These are phyloP conservation scores for Artemisia argyi DNA, from an alignment of 129 eudicot species.

Conservation along the genomic window DNA sequence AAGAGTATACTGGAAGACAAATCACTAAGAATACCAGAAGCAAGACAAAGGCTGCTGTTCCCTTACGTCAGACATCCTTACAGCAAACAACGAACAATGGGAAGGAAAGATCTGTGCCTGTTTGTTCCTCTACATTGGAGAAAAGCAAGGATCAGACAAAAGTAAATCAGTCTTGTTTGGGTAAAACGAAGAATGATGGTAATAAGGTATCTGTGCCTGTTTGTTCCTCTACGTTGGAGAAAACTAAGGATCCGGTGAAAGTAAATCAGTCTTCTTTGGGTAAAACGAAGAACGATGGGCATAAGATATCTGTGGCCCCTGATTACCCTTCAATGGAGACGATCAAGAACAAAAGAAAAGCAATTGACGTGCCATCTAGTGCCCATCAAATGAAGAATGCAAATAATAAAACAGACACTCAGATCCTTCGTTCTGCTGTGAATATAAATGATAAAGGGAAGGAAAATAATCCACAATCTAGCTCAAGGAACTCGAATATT, in stretches of 20 bases:
- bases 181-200: constrained; percentile 20
- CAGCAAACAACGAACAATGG: not conserved
- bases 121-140: constrained; percentile 17
- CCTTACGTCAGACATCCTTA: constrained; percentile 11
- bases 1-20: not conserved
- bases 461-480: constrained; percentile 20
- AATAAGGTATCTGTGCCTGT: constrained; percentile 11
- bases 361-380: constrained; percentile 14
- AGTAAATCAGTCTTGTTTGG: constrained; percentile 15
- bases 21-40: constrained; percentile 25
- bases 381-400: constrained; percentile 15
- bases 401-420: not conserved
- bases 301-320: constrained; percentile 1
- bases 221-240: constrained; percentile 20
- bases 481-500: constrained; percentile 2
- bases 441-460: constrained; percentile 26
- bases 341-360: constrained; percentile 23
- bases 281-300: constrained; percentile 21
- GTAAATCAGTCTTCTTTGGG: constrained; percentile 13
- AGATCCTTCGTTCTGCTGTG: constrained; percentile 16
- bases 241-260: constrained; percentile 22
- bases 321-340: constrained; percentile 18
- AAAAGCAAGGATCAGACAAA: constrained; percentile 24
- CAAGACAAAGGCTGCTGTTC: constrained; percentile 18
- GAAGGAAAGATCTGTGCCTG: constrained; percentile 18